Conservation (phyloP, 75 land plant species). For the Adiantum capillusveneris region DNA sequence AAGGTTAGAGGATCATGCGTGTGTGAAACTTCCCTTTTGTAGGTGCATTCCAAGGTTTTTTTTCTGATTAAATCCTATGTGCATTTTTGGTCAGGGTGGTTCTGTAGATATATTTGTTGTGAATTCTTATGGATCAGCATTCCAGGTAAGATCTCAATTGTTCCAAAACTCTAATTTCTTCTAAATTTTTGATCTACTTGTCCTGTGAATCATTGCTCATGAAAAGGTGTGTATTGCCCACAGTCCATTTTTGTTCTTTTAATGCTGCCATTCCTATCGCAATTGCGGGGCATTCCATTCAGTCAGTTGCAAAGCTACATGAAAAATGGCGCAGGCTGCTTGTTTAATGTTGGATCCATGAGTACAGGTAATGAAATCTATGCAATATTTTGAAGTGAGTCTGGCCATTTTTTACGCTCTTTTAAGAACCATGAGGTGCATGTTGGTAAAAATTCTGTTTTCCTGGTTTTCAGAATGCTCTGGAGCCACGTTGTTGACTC, state of each 20-base stretch:
- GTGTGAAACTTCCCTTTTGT: too few relatives aligned
- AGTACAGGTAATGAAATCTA: background rate
- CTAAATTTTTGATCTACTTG: background rate
- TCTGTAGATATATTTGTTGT: constrained; percentile 87
- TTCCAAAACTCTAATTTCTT: too few relatives aligned
- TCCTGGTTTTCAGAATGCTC: constrained; percentile 46
- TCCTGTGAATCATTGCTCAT: background rate
- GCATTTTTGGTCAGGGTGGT: constrained; percentile 47
- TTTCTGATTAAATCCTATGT: too few relatives aligned
- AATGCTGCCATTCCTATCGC: constrained; percentile 79
- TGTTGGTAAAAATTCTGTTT: constrained; percentile 3
- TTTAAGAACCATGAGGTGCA: too few relatives aligned
- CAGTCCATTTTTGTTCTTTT: constrained; percentile 84
- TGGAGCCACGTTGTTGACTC: constrained; percentile 79
- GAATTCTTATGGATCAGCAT: constrained; percentile 87
- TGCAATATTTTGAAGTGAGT: background rate
- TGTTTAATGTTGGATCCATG: constrained; percentile 53
- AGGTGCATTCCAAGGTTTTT: too few relatives aligned
- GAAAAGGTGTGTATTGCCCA: constrained; percentile 6
- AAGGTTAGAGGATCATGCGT: constrained; percentile 19
- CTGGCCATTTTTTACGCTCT: background rate
- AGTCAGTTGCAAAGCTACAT: constrained; percentile 55
- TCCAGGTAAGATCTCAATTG: constrained; percentile 42
- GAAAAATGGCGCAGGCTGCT: constrained; percentile 80
- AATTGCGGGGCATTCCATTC: constrained; percentile 81